Percentiles rank a stretch among this genome's conserved stretches.
phyloP scores from a whole-genome alignment of 2,329 filamentous ascomycete species.

The Cladosporium cucumerinum region DNA sequence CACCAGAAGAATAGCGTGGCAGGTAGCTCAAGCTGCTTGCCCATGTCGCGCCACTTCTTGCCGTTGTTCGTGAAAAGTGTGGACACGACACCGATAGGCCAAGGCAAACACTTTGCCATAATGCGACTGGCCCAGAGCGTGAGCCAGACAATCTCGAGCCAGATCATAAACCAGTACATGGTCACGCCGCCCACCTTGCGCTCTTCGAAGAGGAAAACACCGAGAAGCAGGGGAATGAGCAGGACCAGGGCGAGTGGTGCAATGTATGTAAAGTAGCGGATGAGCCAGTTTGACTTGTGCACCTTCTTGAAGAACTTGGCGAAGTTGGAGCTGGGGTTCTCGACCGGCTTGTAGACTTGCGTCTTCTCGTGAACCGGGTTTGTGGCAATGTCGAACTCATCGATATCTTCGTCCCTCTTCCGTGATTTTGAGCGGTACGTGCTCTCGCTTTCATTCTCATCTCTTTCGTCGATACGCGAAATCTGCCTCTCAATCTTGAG shows the following conservation, averaged over 20 bases:
- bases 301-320: constrained; percentile 63
- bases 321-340: constrained; percentile 59
- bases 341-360: constrained; percentile 61
- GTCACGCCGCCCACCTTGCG: constrained; percentile 67
- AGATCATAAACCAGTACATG: constrained; percentile 89
- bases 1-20: constrained; percentile 89
- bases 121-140: constrained; percentile 75
- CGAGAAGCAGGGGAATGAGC: constrained; percentile 65
- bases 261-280: constrained; percentile 71
- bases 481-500: constrained; percentile 62
- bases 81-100: constrained; percentile 59
- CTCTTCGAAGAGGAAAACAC: constrained; percentile 54
- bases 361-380: constrained; percentile 67
- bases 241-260: constrained; percentile 61
- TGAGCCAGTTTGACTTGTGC: constrained; percentile 62
- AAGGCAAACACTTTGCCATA: constrained; percentile 62
- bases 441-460: constrained; percentile 40
- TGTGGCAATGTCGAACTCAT: constrained; percentile 65
- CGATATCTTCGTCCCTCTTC: constrained; percentile 52
- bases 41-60: constrained; percentile 92
- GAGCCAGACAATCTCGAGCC: constrained; percentile 91
- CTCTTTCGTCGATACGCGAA: constrained; percentile 41
- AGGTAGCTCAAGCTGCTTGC: constrained; percentile 78
- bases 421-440: constrained; percentile 53
- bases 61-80: constrained; percentile 79